Evolutionary conservation across 1,139 yeast genomes (phyloP), one percentile per base, ranked within the genome.

Genomic region (Lodderomyces pseudojiufengensis): DNA sequence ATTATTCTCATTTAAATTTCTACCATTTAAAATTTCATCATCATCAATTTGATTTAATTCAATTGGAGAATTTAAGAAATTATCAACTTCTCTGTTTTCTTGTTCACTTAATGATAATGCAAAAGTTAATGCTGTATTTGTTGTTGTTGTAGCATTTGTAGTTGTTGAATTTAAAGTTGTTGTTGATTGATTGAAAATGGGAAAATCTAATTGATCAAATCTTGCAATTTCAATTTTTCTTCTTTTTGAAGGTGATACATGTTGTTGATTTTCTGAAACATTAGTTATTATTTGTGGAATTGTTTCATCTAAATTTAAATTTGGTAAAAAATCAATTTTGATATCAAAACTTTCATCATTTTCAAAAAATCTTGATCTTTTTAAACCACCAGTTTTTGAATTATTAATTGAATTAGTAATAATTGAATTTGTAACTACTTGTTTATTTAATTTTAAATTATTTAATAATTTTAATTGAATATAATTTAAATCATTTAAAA

Each of bases 301-400:
- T 16, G 38, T 36, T 21, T 25, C 30, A 14, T 14, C 7, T 3
- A 22, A 31, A n/a, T 39, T 35, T 31, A 45, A 40, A 5, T 40
- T 40, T 4, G 57, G 58, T 3, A 57, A 47, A 7, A 67, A 48
- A 16, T 59, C 66, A 16, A 49, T 36, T 11, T 54, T 51, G 15
- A 73, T 59, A 42, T 65, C 57, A 44, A 73, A 73, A 12, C 47
- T 36, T 0, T 70, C 71, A 46, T 73, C 78, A 47, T 73, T 73
- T 13, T 41, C 41, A 14, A 63, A 46, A 11, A 58, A 51, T 1
- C 47, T 46, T 26, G 45, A 42, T 11, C 40, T 25, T 27, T 37
- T 42, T 24, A 15, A 15, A 20, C n/a, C n/a, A n/a, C n/a, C n/a
- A n/a, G n/a, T n/a, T n/a, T 10, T n/a, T 15, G 18, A 11, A 21